Evolutionary conservation across 225 moss, liverwort and hornwort genomes (phyloP).

Genomic region (Physcomitrellopsis africana): DNA sequence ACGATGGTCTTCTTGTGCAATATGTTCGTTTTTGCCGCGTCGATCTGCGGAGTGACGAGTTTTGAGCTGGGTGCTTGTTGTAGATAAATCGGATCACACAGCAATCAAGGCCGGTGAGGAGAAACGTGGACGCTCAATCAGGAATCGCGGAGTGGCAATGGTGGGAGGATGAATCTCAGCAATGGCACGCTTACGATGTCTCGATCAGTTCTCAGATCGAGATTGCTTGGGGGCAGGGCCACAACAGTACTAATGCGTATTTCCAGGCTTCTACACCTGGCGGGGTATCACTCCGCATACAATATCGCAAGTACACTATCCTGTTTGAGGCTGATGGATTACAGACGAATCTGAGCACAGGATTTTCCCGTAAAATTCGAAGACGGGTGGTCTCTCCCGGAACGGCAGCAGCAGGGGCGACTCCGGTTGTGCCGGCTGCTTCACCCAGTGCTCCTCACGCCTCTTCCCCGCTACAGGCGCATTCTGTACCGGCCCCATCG

Average conservation of each 20-base stretch:
- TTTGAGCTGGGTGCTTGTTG: not conserved
- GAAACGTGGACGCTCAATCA: conserved; percentile 37
- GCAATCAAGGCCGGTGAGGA: conserved; percentile 51
- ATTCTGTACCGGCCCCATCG: conserved; percentile 42
- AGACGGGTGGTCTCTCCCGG: conserved; percentile 32
- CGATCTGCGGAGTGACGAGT: not conserved
- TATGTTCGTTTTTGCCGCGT: not conserved
- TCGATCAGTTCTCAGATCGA: conserved; percentile 45
- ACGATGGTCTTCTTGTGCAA: too few relatives aligned
- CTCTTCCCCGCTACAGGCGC: conserved; percentile 24
- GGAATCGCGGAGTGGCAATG: conserved; percentile 53
- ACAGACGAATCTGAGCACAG: conserved; percentile 49
- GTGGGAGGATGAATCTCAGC: conserved; percentile 47
- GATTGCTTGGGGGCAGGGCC: conserved; percentile 51
- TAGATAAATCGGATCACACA: conserved; percentile 44
- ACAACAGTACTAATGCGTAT: conserved; percentile 35
- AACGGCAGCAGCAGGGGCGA: not conserved
- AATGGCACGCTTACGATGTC: conserved; percentile 52
- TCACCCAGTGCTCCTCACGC: conserved; percentile 25
- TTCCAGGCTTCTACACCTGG: conserved; percentile 51
- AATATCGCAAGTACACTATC: conserved; percentile 41
- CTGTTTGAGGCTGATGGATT: conserved; percentile 62
- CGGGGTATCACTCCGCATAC: conserved; percentile 41
- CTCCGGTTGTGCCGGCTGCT: conserved; percentile 15
- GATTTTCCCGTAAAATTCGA: conserved; percentile 59